Conservation (phyloP, 305 asterid genomes). For the Solanum hybrid region DNA sequence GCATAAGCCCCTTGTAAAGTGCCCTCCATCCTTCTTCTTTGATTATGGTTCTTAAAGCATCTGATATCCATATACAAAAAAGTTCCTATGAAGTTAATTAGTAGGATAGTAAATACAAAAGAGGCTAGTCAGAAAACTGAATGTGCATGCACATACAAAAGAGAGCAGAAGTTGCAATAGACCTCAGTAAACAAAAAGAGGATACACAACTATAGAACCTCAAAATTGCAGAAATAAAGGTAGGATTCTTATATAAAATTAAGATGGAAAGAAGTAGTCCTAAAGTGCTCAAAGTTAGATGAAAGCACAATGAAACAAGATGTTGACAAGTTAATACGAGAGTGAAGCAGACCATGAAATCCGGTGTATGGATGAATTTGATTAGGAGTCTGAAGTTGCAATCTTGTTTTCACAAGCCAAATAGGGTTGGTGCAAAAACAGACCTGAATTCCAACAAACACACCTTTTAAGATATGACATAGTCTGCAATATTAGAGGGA, state of each 20-base stretch:
- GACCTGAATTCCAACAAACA: constrained; percentile 40
- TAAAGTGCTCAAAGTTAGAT: background rate
- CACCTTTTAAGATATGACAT: background rate
- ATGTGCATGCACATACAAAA: background rate
- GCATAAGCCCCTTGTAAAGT: constrained; percentile 82
- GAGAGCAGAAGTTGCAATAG: background rate
- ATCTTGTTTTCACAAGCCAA: constrained; percentile 96
- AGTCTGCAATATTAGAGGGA: background rate
- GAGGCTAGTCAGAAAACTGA: background rate
- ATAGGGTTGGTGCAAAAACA: constrained; percentile 83
- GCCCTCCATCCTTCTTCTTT: constrained; percentile 95
- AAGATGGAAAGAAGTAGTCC: background rate
- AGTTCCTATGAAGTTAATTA: background rate
- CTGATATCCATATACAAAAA: constrained; percentile 32
- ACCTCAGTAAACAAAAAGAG: background rate
- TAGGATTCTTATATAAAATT: background rate
- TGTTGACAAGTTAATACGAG: constrained; percentile 14
- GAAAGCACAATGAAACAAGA: constrained; percentile 7
- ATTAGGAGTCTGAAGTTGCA: constrained; percentile 92
- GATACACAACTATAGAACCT: background rate
- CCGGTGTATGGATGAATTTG: constrained; percentile 75
- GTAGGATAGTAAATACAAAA: background rate
- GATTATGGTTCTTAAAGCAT: constrained; percentile 77
- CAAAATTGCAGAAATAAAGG: background rate
- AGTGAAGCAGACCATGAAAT: constrained; percentile 58